A percentile compares a stretch with the other conserved stretches of the same genome.
phyloP scores from a whole-genome alignment of 2,329 filamentous ascomycete genomes.

The Lizonia empirigonia region DNA sequence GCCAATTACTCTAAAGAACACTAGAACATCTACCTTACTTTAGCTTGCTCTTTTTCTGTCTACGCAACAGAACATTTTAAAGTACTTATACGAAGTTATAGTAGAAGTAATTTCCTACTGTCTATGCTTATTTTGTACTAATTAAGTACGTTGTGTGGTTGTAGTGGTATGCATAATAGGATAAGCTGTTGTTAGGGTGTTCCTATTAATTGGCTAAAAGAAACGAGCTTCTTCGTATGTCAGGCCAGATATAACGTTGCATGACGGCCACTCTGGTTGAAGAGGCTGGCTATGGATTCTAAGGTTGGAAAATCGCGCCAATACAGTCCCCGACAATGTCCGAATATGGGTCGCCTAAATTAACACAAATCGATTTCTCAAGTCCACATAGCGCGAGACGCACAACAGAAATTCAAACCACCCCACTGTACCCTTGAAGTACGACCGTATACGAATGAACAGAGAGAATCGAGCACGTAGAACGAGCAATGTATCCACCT shows the following conservation, averaged over 20 bases:
- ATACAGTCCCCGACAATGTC: slow-evolving; percentile 4
- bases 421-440: slow-evolving; percentile 12
- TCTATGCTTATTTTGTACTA: too few relatives aligned
- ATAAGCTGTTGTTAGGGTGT: too few relatives aligned
- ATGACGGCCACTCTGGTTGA: neutral
- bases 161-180: too few relatives aligned
- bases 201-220: too few relatives aligned
- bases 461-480: neutral
- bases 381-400: slow-evolving; percentile 13
- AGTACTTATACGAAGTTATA: too few relatives aligned
- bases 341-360: slow-evolving; percentile 16
- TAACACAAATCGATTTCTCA: slow-evolving; percentile 8
- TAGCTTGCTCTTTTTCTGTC: too few relatives aligned
- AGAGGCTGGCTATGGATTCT: slow-evolving; percentile 5
- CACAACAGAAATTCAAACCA: slow-evolving; percentile 7
- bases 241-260: slow-evolving; percentile 13
- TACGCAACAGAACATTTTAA: too few relatives aligned
- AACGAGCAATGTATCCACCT: neutral
- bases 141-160: too few relatives aligned
- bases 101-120: too few relatives aligned
- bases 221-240: too few relatives aligned
- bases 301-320: neutral
- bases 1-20: too few relatives aligned
- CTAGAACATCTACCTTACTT: too few relatives aligned
- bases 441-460: neutral